Conservation (phyloP, 176 grass and related monocot genomes). For the Oryza coarctata region DNA sequence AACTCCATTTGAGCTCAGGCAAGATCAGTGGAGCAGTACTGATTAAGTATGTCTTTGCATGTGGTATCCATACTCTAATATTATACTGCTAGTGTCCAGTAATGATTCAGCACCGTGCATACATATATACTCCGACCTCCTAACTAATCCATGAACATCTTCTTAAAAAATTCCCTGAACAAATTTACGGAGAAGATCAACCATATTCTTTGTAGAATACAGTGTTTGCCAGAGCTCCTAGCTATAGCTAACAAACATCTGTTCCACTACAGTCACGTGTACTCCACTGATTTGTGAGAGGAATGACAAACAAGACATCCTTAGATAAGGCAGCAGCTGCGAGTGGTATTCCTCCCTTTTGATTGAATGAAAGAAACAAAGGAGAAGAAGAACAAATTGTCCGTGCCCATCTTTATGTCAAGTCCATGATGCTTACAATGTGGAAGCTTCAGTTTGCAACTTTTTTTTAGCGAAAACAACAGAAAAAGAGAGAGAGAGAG, state of each 20-base stretch:
- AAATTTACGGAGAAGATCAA: background rate
- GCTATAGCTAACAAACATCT: background rate
- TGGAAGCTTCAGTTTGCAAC: conserved; percentile 11
- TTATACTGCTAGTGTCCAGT: background rate
- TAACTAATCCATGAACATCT: conserved; percentile 41
- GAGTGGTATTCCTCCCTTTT: conserved; percentile 14
- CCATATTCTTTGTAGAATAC: background rate
- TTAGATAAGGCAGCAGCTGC: conserved; percentile 28
- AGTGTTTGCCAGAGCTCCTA: background rate
- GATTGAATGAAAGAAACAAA: conserved; percentile 27
- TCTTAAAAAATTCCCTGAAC: background rate
- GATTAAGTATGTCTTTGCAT: conserved; percentile 16
- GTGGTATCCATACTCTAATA: conserved; percentile 25
- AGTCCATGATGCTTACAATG: conserved; percentile 25
- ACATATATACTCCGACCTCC: background rate
- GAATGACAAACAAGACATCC: conserved; percentile 13
- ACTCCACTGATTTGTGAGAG: conserved; percentile 11
- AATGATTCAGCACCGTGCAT: conserved; percentile 9
- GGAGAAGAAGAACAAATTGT: conserved; percentile 23
- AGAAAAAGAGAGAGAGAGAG: background rate
- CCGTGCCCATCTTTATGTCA: conserved; percentile 45
- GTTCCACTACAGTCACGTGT: conserved; percentile 25
- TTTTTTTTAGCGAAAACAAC: background rate
- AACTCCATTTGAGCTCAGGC: conserved; percentile 23
- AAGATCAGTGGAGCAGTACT: background rate